These are phyloP conservation scores for Coemansia sp. DNA, from an alignment of 192 early-diverging fungal genomes.

Conservation along the genomic window DNA sequence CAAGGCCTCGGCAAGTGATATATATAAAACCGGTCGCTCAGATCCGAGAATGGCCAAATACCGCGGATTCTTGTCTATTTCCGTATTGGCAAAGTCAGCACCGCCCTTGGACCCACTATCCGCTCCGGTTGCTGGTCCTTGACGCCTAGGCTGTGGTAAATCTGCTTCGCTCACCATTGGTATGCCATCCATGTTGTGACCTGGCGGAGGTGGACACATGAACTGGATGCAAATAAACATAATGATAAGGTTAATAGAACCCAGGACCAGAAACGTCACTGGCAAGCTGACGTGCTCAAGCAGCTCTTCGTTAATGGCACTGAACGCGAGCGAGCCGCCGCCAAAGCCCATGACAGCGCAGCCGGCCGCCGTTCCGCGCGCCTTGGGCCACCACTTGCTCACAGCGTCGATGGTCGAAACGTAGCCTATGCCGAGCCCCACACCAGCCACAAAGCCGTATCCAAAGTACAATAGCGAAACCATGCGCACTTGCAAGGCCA, in stretches of 20 bases:
- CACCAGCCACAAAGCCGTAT: slow-evolving; percentile 63
- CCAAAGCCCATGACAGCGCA: slow-evolving; percentile 77
- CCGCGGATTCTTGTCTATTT: background rate
- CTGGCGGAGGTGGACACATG: slow-evolving; percentile 62
- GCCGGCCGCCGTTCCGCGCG: slow-evolving; percentile 59
- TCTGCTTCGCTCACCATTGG: slow-evolving; percentile 37
- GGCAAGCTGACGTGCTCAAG: slow-evolving; percentile 58
- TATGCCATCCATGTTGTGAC: slow-evolving; percentile 66
- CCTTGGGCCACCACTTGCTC: slow-evolving; percentile 66
- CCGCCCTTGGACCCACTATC: background rate
- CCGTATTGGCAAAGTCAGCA: background rate
- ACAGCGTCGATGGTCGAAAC: slow-evolving; percentile 63
- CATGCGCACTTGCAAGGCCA: slow-evolving; percentile 56
- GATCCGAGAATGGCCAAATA: background rate
- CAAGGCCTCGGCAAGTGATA: slow-evolving; percentile 56
- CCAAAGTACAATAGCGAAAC: slow-evolving; percentile 65
- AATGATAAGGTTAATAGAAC: slow-evolving; percentile 60
- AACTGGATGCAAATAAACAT: slow-evolving; percentile 60
- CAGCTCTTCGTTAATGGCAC: slow-evolving; percentile 63
- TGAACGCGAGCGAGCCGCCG: slow-evolving; percentile 68
- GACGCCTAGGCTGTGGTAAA: background rate
- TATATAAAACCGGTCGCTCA: slow-evolving; percentile 40
- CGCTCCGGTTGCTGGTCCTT: background rate
- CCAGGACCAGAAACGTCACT: slow-evolving; percentile 65
- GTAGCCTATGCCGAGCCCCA: slow-evolving; percentile 63